A percentile compares a stretch with the other conserved stretches of the same genome.
phyloP scores from a whole-genome alignment of 2,329 filamentous ascomycete species.

The Davidsoniella eucalypti region DNA sequence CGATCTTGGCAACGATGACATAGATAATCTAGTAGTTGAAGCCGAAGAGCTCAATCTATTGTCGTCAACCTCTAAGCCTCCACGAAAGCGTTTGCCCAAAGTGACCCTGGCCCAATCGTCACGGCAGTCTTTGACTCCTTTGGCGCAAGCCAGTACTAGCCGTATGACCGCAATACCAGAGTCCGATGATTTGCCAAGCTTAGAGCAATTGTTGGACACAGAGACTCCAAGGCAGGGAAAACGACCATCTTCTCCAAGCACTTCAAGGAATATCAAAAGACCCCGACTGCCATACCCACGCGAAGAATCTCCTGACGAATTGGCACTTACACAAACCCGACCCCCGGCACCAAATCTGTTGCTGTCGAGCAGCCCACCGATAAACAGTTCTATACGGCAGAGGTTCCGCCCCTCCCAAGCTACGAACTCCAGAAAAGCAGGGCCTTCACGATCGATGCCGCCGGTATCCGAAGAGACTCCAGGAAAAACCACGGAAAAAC shows the following conservation, averaged over 20 bases:
- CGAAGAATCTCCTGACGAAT: constrained; percentile 2
- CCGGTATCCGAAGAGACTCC: not conserved
- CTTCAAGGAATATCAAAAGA: constrained; percentile 1
- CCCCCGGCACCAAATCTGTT: not conserved
- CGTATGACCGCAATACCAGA: constrained; percentile 5
- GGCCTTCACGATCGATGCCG: not conserved
- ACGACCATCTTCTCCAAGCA: constrained; percentile 8
- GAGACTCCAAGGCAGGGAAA: constrained; percentile 1
- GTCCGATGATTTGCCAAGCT: constrained; percentile 10
- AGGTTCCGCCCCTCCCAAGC: constrained; percentile 4
- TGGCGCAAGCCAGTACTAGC: not conserved
- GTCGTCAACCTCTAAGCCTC: constrained; percentile 2
- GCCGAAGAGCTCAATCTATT: constrained; percentile 10
- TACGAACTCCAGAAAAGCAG: not conserved
- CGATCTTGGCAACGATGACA: constrained; percentile 21
- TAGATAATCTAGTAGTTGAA: constrained; percentile 15
- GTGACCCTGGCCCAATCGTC: not conserved
- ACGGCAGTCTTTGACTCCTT: not conserved
- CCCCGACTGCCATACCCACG: not conserved
- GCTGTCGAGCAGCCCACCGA: constrained; percentile 10
- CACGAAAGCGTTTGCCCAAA: not conserved
- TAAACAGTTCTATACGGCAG: constrained; percentile 1
- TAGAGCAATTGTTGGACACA: constrained; percentile 3
- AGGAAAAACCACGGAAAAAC: not conserved
- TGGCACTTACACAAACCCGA: not conserved